These are phyloP conservation scores for Fusarium nurragi DNA, from an alignment of 2,329 filamentous ascomycete genomes.

Conservation along the genomic window DNA sequence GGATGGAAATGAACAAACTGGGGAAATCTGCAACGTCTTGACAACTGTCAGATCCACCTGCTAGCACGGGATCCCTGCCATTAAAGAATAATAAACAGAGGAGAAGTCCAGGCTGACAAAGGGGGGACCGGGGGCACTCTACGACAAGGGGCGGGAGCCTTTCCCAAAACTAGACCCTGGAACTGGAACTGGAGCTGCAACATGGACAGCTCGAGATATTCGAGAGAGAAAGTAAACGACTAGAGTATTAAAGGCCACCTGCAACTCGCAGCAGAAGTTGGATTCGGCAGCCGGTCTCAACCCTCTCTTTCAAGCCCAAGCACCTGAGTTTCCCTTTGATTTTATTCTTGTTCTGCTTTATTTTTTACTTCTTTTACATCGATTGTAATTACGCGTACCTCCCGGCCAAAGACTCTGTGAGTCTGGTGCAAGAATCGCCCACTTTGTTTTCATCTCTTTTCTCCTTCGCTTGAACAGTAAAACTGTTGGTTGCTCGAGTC, in stretches of 20 bases:
- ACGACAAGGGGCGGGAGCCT: slow-evolving; percentile 16
- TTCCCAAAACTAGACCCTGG: slow-evolving; percentile 16
- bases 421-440: slow-evolving; percentile 26
- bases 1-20: slow-evolving; percentile 12
- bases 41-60: slow-evolving; percentile 22
- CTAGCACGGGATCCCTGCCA: background rate
- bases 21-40: slow-evolving; percentile 26
- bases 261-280: slow-evolving; percentile 14
- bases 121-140: slow-evolving; percentile 24
- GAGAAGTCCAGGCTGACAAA: slow-evolving; percentile 24
- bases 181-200: slow-evolving; percentile 8
- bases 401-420: slow-evolving; percentile 26
- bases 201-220: slow-evolving; percentile 26
- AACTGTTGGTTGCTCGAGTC: background rate
- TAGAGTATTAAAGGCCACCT: slow-evolving; percentile 33
- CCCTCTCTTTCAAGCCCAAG: slow-evolving; percentile 23
- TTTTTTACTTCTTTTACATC: slow-evolving; percentile 17
- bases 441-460: slow-evolving; percentile 17
- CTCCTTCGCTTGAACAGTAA: background rate
- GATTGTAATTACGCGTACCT: slow-evolving; percentile 22
- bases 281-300: slow-evolving; percentile 34
- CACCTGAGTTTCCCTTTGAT: background rate
- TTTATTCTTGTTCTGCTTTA: background rate
- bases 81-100: background rate
- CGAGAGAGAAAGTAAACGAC: slow-evolving; percentile 6